Percentiles rank a stretch among this genome's conserved stretches.
These are phyloP conservation scores for Asterella californica DNA, from an alignment of 225 moss, liverwort and hornwort species.

Conservation along the genomic window DNA sequence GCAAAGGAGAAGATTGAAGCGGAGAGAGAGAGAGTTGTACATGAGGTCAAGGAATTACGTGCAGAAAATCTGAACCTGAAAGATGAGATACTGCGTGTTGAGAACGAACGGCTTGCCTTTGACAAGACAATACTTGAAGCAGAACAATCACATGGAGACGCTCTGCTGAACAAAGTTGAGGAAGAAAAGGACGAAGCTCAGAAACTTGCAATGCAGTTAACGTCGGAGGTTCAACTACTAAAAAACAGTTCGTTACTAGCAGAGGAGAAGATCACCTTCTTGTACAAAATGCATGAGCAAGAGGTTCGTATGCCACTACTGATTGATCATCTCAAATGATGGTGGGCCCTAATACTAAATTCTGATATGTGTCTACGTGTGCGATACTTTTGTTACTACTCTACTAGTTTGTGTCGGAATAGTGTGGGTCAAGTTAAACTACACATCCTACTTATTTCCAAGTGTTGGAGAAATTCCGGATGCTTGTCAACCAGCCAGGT, in stretches of 20 bases:
- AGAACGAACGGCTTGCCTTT: constrained; percentile 44
- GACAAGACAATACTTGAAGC: constrained; percentile 38
- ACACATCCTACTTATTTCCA: neutral
- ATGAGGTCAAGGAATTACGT: constrained; percentile 26
- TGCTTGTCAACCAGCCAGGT: neutral
- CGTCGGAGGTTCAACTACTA: constrained; percentile 51
- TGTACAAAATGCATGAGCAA: constrained; percentile 41
- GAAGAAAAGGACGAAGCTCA: constrained; percentile 42
- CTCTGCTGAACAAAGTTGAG: constrained; percentile 35
- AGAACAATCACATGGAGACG: constrained; percentile 33
- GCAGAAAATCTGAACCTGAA: constrained; percentile 45
- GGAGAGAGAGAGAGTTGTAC: constrained; percentile 27
- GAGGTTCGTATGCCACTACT: constrained; percentile 29
- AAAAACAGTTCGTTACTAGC: constrained; percentile 44
- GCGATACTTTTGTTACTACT: too few relatives aligned
- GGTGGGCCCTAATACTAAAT: too few relatives aligned
- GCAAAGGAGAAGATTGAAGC: constrained; percentile 31
- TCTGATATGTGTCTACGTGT: too few relatives aligned
- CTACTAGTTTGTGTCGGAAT: too few relatives aligned
- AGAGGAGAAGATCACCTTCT: constrained; percentile 37
- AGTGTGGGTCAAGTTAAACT: too few relatives aligned
- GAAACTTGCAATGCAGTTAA: constrained; percentile 36
- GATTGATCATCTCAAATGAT: neutral
- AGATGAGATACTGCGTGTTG: constrained; percentile 41
- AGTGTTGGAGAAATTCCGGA: neutral